A percentile compares a stretch with the other conserved stretches of the same genome.
Evolutionary conservation across 169 alveolate genomes (phyloP).

Genomic region (Miamiensis avidus): DNA sequence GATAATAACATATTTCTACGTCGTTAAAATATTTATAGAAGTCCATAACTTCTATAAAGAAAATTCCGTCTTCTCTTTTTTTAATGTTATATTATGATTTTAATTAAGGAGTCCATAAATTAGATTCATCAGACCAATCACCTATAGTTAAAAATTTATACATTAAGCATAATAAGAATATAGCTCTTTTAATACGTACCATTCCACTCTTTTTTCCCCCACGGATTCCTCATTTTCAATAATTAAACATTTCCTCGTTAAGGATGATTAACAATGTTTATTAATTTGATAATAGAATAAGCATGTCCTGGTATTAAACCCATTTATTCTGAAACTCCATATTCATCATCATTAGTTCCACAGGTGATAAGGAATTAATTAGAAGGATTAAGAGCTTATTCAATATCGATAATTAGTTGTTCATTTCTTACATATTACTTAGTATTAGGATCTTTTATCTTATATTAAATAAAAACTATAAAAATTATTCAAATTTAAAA

Average conservation of each 20-base stretch:
- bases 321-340: slow-evolving; percentile 48
- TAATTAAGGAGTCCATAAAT: slow-evolving; percentile 45
- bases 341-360: slow-evolving; percentile 38
- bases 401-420: not conserved
- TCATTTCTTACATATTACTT: not conserved
- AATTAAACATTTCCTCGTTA: slow-evolving; percentile 31
- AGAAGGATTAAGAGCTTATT: not conserved
- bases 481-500: too few relatives aligned
- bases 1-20: slow-evolving; percentile 49
- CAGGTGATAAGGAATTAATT: not conserved
- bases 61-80: slow-evolving; percentile 54
- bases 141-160: slow-evolving; percentile 29
- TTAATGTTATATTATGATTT: slow-evolving; percentile 36
- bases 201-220: slow-evolving; percentile 53
- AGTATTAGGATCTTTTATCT: not conserved
- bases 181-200: slow-evolving; percentile 1
- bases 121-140: slow-evolving; percentile 57
- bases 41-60: slow-evolving; percentile 44
- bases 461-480: too few relatives aligned
- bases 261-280: slow-evolving; percentile 40
- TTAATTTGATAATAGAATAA: slow-evolving; percentile 40
- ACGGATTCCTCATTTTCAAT: slow-evolving; percentile 60
- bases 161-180: not conserved
- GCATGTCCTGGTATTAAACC: slow-evolving; percentile 74
- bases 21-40: slow-evolving; percentile 49